Percentiles rank a stretch among this genome's conserved stretches.
These are phyloP conservation scores for Colletotrichum noveboracense DNA, from an alignment of 2,329 filamentous ascomycete species.

Conservation along the genomic window DNA sequence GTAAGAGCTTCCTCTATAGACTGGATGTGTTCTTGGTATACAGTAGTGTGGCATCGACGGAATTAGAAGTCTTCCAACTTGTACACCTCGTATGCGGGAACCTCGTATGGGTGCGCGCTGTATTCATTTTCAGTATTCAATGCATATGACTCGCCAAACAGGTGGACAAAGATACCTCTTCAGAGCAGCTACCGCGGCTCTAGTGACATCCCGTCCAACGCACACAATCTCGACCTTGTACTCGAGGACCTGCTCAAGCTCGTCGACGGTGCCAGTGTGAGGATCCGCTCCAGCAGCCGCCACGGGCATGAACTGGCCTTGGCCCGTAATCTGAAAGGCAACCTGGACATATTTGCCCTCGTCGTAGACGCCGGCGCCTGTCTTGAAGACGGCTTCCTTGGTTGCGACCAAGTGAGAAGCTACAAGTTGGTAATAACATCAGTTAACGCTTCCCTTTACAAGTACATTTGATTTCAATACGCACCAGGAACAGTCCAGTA, in stretches of 20 bases:
- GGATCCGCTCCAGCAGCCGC: slow-evolving; percentile 47
- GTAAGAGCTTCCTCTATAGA: not conserved
- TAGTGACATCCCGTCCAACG: slow-evolving; percentile 43
- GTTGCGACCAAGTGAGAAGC: slow-evolving; percentile 22
- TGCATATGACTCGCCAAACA: not conserved
- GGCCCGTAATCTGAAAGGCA: slow-evolving; percentile 38
- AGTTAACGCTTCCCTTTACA: no score
- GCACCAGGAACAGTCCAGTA: slow-evolving; percentile 4
- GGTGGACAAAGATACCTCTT: slow-evolving; percentile 40
- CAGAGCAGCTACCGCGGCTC: slow-evolving; percentile 50
- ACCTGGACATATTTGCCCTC: slow-evolving; percentile 30
- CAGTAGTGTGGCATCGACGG: not conserved
- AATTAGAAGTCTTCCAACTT: slow-evolving; percentile 20
- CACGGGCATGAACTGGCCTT: slow-evolving; percentile 50
- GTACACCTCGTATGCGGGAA: not conserved
- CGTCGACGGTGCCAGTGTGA: slow-evolving; percentile 47
- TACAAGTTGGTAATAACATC: not conserved
- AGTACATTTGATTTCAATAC: no score
- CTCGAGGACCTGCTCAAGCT: slow-evolving; percentile 51
- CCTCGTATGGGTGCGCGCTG: slow-evolving; percentile 31
- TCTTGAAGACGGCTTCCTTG: slow-evolving; percentile 28
- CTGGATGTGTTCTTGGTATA: not conserved
- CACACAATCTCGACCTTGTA: slow-evolving; percentile 53
- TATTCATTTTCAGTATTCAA: not conserved
- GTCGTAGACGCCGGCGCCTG: slow-evolving; percentile 28